Conservation (phyloP, 306 rosid species). For the Hylodesmum podocarpum region DNA sequence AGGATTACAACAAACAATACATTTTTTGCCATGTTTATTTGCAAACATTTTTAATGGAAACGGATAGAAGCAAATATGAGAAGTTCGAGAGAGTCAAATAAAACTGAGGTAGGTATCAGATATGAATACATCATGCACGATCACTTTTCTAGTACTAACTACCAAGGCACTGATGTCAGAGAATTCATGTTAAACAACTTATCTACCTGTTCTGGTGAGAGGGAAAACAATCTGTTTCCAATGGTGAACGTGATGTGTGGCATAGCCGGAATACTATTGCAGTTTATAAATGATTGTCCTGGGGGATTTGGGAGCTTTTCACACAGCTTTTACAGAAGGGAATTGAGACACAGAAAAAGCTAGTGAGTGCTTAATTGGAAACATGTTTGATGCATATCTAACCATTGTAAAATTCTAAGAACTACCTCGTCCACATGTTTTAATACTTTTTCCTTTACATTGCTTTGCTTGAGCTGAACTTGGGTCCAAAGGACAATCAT, state of each 20-base stretch:
- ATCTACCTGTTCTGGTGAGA: constrained; percentile 81
- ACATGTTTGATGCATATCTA: neutral
- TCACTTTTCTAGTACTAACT: neutral
- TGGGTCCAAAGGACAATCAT: constrained; percentile 74
- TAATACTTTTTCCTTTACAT: constrained; percentile 52
- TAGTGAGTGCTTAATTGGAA: neutral
- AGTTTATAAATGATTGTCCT: constrained; percentile 57
- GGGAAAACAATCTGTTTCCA: constrained; percentile 58
- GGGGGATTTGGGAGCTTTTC: constrained; percentile 70
- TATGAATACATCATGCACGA: neutral
- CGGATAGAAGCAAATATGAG: neutral
- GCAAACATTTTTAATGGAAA: neutral
- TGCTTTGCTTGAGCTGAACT: constrained; percentile 64
- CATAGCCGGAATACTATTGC: constrained; percentile 44
- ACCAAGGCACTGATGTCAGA: neutral
- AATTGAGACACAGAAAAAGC: constrained; percentile 1
- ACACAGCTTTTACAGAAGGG: constrained; percentile 52
- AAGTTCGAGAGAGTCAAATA: neutral
- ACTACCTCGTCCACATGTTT: constrained; percentile 60
- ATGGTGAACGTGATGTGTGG: constrained; percentile 59
- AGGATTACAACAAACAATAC: neutral
- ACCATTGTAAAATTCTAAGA: neutral
- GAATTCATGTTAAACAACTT: constrained; percentile 11
- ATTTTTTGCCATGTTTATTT: neutral
- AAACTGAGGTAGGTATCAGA: neutral